Evolutionary conservation across 2,329 filamentous ascomycete genomes (phyloP).

Genomic region (Verticillium alfalfae): DNA sequence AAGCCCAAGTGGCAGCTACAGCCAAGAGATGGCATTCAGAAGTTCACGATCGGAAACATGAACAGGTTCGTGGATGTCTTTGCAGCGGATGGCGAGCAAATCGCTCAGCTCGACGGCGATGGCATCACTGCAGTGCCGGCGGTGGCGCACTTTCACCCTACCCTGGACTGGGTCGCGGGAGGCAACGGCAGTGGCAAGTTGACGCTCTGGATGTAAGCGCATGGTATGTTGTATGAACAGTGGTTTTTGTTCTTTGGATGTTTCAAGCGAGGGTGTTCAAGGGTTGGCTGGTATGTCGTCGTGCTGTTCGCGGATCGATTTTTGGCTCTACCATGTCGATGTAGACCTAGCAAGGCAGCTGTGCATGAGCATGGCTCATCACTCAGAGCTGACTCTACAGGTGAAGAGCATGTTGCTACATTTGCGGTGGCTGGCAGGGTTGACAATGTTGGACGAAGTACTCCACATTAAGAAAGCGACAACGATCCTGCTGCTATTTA

Average conservation of each 20-base stretch:
- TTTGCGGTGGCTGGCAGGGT: no score
- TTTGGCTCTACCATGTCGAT: no score
- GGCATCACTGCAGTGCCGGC: slow-evolving; percentile 93
- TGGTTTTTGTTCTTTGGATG: background rate
- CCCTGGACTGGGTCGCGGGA: slow-evolving; percentile 83
- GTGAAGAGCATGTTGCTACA: no score
- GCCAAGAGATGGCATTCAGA: slow-evolving; percentile 73
- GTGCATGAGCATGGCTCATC: no score
- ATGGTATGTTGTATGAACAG: slow-evolving; percentile 5
- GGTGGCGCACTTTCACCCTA: slow-evolving; percentile 85
- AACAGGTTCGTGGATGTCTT: slow-evolving; percentile 94
- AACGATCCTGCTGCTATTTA: no score
- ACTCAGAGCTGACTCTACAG: no score
- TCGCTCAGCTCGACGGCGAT: slow-evolving; percentile 82
- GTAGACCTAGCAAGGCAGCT: no score
- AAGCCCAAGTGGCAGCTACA: slow-evolving; percentile 84
- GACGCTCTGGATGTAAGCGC: slow-evolving; percentile 73
- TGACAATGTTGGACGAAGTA: no score
- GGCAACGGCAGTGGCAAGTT: slow-evolving; percentile 90
- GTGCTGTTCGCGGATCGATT: no score
- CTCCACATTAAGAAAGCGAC: no score
- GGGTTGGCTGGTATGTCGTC: no score
- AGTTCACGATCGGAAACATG: slow-evolving; percentile 95
- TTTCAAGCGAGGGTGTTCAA: background rate
- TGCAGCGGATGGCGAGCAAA: slow-evolving; percentile 72